Percentiles rank a stretch among this genome's conserved stretches.
These are phyloP conservation scores for Globisporangium spiculum DNA, from an alignment of 352 stramenopile genomes.

Conservation along the genomic window DNA sequence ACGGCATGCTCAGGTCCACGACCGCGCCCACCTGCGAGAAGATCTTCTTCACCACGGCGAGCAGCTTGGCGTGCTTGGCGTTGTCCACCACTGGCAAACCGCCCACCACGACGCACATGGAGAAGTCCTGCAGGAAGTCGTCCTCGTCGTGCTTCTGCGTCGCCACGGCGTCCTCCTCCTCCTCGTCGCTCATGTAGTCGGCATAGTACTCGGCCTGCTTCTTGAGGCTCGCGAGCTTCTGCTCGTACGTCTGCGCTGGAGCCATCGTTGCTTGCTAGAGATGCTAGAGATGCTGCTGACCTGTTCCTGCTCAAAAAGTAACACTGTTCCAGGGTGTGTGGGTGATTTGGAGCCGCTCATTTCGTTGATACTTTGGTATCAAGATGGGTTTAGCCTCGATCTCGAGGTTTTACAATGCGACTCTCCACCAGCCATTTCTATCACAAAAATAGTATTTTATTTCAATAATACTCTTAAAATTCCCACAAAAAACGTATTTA, in stretches of 20 bases:
- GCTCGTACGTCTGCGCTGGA: slow-evolving; percentile 67
- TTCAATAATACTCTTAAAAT: not conserved
- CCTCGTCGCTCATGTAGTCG: slow-evolving; percentile 83
- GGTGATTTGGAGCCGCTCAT: slow-evolving; percentile 2
- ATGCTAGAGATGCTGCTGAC: not conserved
- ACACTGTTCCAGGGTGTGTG: not conserved
- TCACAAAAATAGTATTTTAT: not conserved
- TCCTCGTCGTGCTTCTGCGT: slow-evolving; percentile 68
- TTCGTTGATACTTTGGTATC: not conserved
- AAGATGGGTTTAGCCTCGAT: not conserved
- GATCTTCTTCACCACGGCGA: slow-evolving; percentile 85
- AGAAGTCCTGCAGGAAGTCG: slow-evolving; percentile 80
- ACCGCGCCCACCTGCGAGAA: slow-evolving; percentile 78
- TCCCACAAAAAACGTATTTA: not conserved
- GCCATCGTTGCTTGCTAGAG: slow-evolving; percentile 33
- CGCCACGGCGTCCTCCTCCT: slow-evolving; percentile 59
- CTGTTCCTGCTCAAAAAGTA: slow-evolving; percentile 1
- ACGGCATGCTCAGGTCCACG: slow-evolving; percentile 81
- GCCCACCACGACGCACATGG: slow-evolving; percentile 76
- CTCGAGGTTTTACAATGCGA: not conserved
- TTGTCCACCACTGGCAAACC: slow-evolving; percentile 72
- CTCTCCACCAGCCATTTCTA: slow-evolving; percentile 16
- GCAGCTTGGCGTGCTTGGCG: slow-evolving; percentile 79
- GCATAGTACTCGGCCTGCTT: slow-evolving; percentile 73
- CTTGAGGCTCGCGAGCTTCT: slow-evolving; percentile 68